Evolutionary conservation across 31 red algal species (phyloP).

Genomic region (Endocladia muricata): DNA sequence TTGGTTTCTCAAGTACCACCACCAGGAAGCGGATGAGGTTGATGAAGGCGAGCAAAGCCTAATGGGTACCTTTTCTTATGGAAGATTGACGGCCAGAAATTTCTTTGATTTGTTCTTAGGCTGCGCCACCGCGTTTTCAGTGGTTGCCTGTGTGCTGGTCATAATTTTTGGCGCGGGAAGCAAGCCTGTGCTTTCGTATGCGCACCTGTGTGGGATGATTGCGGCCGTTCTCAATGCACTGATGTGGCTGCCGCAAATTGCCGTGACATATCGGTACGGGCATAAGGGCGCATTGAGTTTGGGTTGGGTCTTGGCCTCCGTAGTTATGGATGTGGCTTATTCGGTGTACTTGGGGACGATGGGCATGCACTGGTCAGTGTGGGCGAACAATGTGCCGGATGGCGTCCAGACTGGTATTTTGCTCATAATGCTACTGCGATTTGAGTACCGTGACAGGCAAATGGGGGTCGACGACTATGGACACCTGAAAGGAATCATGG

Average conservation of each 20-base stretch:
- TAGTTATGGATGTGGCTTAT: conserved; percentile 79
- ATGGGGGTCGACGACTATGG: conserved; percentile 65
- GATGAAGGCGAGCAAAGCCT: conserved; percentile 3
- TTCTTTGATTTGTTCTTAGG: conserved; percentile 49
- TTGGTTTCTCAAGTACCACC: conserved; percentile 78
- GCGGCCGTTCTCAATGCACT: conserved; percentile 66
- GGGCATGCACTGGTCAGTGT: conserved; percentile 70
- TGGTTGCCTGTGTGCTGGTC: neutral
- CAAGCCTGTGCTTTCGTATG: conserved; percentile 26
- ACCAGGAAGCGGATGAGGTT: neutral
- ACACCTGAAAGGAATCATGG: no score
- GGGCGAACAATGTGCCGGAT: conserved; percentile 89
- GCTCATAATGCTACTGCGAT: conserved; percentile 40
- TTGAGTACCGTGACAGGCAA: conserved; percentile 54
- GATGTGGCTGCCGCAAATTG: conserved; percentile 92
- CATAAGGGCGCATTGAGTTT: conserved; percentile 79
- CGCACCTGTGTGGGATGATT: conserved; percentile 63
- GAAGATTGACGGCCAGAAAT: neutral
- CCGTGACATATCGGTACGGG: conserved; percentile 50
- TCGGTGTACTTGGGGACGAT: conserved; percentile 59
- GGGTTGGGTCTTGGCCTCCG: conserved; percentile 65
- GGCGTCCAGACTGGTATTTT: conserved; percentile 55
- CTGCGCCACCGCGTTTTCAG: neutral
- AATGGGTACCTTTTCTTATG: neutral
- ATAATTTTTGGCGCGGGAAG: conserved; percentile 7